These are phyloP conservation scores for Vicia sativa DNA, from an alignment of 306 rosid genomes.

Conservation along the genomic window DNA sequence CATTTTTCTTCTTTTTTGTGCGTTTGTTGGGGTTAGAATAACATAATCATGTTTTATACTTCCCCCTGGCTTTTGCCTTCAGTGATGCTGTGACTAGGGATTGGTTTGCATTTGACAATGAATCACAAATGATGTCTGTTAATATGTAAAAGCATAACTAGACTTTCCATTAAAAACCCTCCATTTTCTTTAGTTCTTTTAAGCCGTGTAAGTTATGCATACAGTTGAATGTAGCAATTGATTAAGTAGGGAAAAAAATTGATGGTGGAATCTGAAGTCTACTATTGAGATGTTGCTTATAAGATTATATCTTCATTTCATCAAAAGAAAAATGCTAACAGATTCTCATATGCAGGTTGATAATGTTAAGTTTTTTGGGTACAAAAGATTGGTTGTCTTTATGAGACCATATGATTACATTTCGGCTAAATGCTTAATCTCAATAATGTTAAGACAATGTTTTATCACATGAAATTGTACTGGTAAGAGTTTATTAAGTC, in stretches of 20 bases:
- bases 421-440: background rate
- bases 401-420: background rate
- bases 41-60: background rate
- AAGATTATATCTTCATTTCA: background rate
- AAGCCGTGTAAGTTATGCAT: background rate
- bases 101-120: constrained; percentile 33
- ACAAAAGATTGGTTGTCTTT: background rate
- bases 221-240: background rate
- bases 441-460: background rate
- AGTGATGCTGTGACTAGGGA: constrained; percentile 8
- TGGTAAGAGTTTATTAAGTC: too few relatives aligned
- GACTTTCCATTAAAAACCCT: background rate
- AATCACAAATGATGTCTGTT: constrained; percentile 34
- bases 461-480: background rate
- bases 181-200: background rate
- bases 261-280: background rate
- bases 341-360: background rate
- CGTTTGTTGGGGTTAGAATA: constrained; percentile 28
- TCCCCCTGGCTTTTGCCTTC: constrained; percentile 17
- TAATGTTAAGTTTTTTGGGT: background rate
- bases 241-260: background rate
- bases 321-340: background rate
- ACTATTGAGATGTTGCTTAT: background rate
- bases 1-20: background rate
- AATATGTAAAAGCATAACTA: constrained; percentile 20